Conservation (phyloP, 176 grass and related monocot species). For the Hordeum marinum region DNA sequence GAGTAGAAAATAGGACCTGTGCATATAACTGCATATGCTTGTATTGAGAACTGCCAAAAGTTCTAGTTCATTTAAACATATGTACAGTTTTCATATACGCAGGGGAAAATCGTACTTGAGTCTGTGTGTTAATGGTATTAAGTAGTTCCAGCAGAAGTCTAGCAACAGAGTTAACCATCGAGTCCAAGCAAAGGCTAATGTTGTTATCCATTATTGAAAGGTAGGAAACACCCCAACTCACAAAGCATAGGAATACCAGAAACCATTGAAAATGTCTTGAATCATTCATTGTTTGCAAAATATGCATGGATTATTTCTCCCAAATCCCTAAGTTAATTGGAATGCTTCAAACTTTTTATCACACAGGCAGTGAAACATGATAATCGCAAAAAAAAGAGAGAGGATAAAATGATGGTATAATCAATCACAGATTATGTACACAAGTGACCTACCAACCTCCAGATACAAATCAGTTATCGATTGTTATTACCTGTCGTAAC, state of each 20-base stretch:
- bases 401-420: not conserved
- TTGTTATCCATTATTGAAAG: not conserved
- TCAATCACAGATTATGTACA: conserved; percentile 14
- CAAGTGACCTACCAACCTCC: conserved; percentile 62
- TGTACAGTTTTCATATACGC: not conserved
- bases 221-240: not conserved
- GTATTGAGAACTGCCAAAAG: not conserved
- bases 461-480: conserved; percentile 45
- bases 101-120: not conserved
- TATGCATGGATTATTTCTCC: not conserved
- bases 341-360: conserved; percentile 9
- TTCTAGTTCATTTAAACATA: not conserved
- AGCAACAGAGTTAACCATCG: not conserved
- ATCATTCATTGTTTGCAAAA: conserved; percentile 2
- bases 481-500: conserved; percentile 24
- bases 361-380: not conserved
- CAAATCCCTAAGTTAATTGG: not conserved
- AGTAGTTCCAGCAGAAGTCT: not conserved
- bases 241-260: not conserved
- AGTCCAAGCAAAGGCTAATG: not conserved
- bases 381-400: not conserved
- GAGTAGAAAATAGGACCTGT: not conserved
- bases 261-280: not conserved
- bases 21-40: not conserved
- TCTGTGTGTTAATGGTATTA: not conserved